phyloP scores from a whole-genome alignment of 805 yeast species.

The Maudiozyma turicensis region DNA sequence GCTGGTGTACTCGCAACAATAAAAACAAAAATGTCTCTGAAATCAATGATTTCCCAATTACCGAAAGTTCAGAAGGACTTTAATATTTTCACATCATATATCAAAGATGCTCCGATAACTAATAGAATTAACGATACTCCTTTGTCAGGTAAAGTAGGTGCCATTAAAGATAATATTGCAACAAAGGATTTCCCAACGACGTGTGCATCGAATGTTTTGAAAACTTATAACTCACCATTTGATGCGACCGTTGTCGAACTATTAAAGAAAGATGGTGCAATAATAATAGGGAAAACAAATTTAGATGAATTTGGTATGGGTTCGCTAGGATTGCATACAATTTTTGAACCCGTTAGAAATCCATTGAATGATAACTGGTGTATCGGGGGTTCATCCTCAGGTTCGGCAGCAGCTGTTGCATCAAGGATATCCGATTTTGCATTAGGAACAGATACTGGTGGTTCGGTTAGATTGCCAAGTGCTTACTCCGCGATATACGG shows the following conservation, averaged over 20 bases:
- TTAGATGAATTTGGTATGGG: conserved; percentile 99
- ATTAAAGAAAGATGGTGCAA: conserved; percentile 43
- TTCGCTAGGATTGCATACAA: conserved; percentile 48
- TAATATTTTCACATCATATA: conserved; percentile 35
- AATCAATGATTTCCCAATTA: conserved; percentile 5
- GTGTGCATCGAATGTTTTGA: conserved; percentile 61
- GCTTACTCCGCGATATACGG: conserved; percentile 78
- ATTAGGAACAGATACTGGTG: conserved; percentile 96
- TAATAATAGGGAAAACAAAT: conserved; percentile 70
- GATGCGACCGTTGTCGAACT: conserved; percentile 62
- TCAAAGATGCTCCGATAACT: conserved; percentile 20
- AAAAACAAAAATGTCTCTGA: conserved; percentile 1
- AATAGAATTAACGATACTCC: conserved; percentile 7
- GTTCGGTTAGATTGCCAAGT: conserved; percentile 88
- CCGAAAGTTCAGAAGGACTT: conserved; percentile 21
- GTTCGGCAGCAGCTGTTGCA: conserved; percentile 88
- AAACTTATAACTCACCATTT: conserved; percentile 60
- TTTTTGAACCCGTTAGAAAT: conserved; percentile 50
- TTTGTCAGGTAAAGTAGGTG: conserved; percentile 31
- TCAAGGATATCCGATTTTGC: conserved; percentile 55
- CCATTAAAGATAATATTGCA: conserved; percentile 74
- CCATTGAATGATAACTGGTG: conserved; percentile 23
- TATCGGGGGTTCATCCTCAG: conserved; percentile 94
- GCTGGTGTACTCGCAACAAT: too few relatives aligned
- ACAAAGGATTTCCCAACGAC: conserved; percentile 63